Percentiles rank a stretch among this genome's conserved stretches.
phyloP scores from a whole-genome alignment of 805 yeast species.

The Monosporozyma solicola region DNA sequence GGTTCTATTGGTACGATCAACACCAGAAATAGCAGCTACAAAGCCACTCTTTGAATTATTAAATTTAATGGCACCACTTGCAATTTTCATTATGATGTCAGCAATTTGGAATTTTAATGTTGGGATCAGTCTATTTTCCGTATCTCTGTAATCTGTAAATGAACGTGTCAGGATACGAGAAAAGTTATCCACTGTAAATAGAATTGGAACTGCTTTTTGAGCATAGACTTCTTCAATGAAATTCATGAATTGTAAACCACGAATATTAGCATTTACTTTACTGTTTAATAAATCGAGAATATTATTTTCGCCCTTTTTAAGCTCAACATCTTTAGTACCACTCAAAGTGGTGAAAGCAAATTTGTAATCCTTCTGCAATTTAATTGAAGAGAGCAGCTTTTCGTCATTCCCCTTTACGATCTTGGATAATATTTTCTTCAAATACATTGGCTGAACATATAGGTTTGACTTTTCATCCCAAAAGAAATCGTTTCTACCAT shows the following conservation, averaged over 20 bases:
- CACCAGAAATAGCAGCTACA: constrained; percentile 53
- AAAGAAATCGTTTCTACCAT: constrained; percentile 66
- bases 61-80: constrained; percentile 46
- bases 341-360: constrained; percentile 28
- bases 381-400: constrained; percentile 30
- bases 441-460: constrained; percentile 73
- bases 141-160: constrained; percentile 50
- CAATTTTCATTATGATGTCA: constrained; percentile 42
- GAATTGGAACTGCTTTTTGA: constrained; percentile 47
- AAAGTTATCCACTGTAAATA: constrained; percentile 66
- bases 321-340: constrained; percentile 19
- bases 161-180: constrained; percentile 50
- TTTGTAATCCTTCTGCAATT: constrained; percentile 29
- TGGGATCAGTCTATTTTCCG: constrained; percentile 46
- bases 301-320: constrained; percentile 25
- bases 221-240: constrained; percentile 46
- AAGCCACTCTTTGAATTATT: constrained; percentile 48
- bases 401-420: constrained; percentile 39
- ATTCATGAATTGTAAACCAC: constrained; percentile 41
- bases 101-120: constrained; percentile 58
- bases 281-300: constrained; percentile 36
- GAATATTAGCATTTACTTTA: constrained; percentile 32
- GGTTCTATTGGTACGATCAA: constrained; percentile 44
- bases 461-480: constrained; percentile 39
- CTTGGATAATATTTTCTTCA: constrained; percentile 50